phyloP scores from a whole-genome alignment of 306 rosid genomes.

The Chamaecrista fasciculata region DNA sequence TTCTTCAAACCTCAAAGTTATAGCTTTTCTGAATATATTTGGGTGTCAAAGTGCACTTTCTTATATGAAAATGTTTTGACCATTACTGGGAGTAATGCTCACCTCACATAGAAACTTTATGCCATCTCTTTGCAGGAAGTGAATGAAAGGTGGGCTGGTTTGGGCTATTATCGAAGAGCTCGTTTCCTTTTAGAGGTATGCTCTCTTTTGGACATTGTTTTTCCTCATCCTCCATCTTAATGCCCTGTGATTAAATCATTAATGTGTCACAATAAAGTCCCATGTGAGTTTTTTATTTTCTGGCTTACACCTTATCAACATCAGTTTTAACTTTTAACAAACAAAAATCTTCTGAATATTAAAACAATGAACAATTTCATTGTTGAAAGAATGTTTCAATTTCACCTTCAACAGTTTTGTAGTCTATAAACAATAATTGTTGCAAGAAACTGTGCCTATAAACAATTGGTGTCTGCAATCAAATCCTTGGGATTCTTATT shows the following conservation, averaged over 20 bases:
- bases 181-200: conserved; percentile 84
- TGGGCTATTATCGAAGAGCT: conserved; percentile 93
- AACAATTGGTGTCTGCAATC: background rate
- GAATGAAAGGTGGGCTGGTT: conserved; percentile 95
- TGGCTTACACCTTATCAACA: too few relatives aligned
- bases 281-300: too few relatives aligned
- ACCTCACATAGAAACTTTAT: conserved; percentile 2
- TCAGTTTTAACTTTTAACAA: too few relatives aligned
- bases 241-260: background rate
- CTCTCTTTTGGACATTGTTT: conserved; percentile 12
- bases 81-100: background rate
- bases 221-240: background rate
- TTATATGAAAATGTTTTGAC: background rate
- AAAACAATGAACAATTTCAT: too few relatives aligned
- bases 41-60: background rate
- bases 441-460: background rate
- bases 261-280: background rate
- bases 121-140: conserved; percentile 62
- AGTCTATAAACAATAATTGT: too few relatives aligned
- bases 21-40: too few relatives aligned
- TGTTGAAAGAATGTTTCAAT: too few relatives aligned
- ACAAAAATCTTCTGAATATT: background rate
- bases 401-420: too few relatives aligned
- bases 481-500: conserved; percentile 12
- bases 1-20: background rate